Conservation (phyloP, 2,329 filamentous ascomycete genomes). For the Dryadomyces quercus-mongolicae region DNA sequence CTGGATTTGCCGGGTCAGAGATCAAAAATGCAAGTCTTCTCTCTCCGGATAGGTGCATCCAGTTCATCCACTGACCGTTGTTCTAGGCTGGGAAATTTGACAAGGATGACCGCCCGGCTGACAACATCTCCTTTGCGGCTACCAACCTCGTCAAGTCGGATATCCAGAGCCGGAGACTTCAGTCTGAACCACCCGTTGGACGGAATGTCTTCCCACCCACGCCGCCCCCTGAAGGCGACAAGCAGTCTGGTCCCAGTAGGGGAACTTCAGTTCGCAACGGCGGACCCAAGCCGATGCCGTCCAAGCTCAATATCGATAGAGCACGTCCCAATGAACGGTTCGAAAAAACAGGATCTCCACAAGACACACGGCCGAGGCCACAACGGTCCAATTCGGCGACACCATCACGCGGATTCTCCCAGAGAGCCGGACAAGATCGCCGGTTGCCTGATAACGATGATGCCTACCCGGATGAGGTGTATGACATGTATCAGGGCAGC, state of each 20-base stretch:
- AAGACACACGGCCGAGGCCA: slow-evolving; percentile 22
- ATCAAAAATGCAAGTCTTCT: slow-evolving; percentile 54
- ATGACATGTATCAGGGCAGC: slow-evolving; percentile 44
- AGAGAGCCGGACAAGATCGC: slow-evolving; percentile 21
- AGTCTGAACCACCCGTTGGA: slow-evolving; percentile 69
- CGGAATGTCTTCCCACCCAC: slow-evolving; percentile 91
- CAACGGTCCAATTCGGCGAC: slow-evolving; percentile 31
- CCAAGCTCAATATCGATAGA: slow-evolving; percentile 50
- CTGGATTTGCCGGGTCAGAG: slow-evolving; percentile 68
- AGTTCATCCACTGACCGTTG: neutral
- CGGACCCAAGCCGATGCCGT: slow-evolving; percentile 42
- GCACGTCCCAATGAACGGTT: slow-evolving; percentile 40
- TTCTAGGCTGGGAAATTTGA: slow-evolving; percentile 36
- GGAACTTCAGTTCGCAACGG: slow-evolving; percentile 51
- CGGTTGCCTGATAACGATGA: slow-evolving; percentile 44
- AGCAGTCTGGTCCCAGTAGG: slow-evolving; percentile 33
- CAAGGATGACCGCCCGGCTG: slow-evolving; percentile 68
- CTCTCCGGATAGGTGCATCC: neutral
- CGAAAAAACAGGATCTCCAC: slow-evolving; percentile 38
- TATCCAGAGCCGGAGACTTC: slow-evolving; percentile 66
- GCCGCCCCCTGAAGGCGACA: slow-evolving; percentile 86
- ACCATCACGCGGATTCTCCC: slow-evolving; percentile 30
- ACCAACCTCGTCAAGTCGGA: slow-evolving; percentile 87
- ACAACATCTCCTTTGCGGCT: slow-evolving; percentile 83
- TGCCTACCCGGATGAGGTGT: slow-evolving; percentile 57